Evolutionary conservation across 169 alveolate genomes (phyloP).

Genomic region (Condylostoma magnum): DNA sequence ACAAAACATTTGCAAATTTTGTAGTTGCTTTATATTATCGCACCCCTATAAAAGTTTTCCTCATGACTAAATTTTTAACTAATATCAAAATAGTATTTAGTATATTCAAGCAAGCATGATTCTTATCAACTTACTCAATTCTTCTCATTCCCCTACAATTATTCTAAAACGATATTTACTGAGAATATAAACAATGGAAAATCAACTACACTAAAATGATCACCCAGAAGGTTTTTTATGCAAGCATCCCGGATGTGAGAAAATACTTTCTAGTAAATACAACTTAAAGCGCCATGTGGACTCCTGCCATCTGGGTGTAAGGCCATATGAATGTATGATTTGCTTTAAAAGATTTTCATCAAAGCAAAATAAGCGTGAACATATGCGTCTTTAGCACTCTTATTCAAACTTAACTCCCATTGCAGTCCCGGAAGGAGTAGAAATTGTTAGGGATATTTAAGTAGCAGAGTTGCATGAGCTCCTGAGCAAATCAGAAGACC

Average conservation of each 20-base stretch:
- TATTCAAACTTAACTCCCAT: background rate
- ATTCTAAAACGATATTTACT: too few relatives aligned
- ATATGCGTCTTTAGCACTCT: slow-evolving; percentile 11
- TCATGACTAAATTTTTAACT: too few relatives aligned
- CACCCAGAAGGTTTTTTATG: background rate
- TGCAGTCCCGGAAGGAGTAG: background rate
- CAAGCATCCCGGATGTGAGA: background rate
- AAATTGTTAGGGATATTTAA: background rate
- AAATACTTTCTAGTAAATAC: slow-evolving; percentile 19
- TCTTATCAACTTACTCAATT: too few relatives aligned
- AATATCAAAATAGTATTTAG: too few relatives aligned
- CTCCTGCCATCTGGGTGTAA: slow-evolving; percentile 26
- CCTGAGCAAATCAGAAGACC: background rate
- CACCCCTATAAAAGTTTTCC: too few relatives aligned
- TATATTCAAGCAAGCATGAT: too few relatives aligned
- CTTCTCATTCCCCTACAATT: too few relatives aligned
- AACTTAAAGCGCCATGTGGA: slow-evolving; percentile 28
- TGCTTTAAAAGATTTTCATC: slow-evolving; percentile 33
- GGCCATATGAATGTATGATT: slow-evolving; percentile 23
- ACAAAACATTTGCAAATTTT: too few relatives aligned
- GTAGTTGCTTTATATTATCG: too few relatives aligned
- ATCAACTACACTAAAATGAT: too few relatives aligned
- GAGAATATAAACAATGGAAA: too few relatives aligned
- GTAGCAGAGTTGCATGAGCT: background rate
- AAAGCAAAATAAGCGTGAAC: slow-evolving; percentile 29